Base-by-base conservation (phyloP, 495 filamentous ascomycete genomes). In the Penicillium subrubescens region DNA sequence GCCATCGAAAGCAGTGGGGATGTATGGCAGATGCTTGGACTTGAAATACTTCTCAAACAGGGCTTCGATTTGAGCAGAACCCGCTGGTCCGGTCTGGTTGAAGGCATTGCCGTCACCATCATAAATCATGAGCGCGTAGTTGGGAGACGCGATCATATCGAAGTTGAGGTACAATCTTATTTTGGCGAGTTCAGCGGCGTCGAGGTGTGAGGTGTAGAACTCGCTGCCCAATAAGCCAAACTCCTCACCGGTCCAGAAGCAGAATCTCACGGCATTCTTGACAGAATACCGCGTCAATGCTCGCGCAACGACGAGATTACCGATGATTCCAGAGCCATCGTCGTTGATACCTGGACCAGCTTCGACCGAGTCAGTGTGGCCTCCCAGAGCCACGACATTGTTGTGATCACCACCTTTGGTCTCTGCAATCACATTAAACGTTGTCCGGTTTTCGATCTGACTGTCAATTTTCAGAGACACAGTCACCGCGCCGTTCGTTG, bases 141-240 rank as follows among this genome's bases (percentile, higher is more conserved):
- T 92, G 50, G 90, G 90, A 17, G 81, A 86, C 48, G 89, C 90
- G 62, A 91, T 89, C 90, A 92, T 92, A 75, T 92, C 90, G 66
- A 90, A 90, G 79, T 92, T 90, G 67, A 92, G 87, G 69, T 91
- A 90, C 4, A 90, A 82, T 1, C 82, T 73, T 63, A 92, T 83
- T 68, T 87, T 86, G 37, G 74, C 77, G 12, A 84, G 75, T 53
- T 86, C 85, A 19, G 77, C 78, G 2, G 75, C 56, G 25, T 75
- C 66, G 57, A 84, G 79, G 25, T 71, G 69, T 27, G 81, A 74
- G 65, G 90, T 81, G 73, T 89, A 92, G 71, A 80, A 77, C 27
- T 81, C 78, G 29, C 86, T 84, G 44, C 90, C 90, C n/a, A 91
- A 70, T 25, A 90, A 81, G 58, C 87, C 88, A 55, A 80, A 82